Conservation (phyloP, 306 rosid species). For the Gillenia trifoliata region DNA sequence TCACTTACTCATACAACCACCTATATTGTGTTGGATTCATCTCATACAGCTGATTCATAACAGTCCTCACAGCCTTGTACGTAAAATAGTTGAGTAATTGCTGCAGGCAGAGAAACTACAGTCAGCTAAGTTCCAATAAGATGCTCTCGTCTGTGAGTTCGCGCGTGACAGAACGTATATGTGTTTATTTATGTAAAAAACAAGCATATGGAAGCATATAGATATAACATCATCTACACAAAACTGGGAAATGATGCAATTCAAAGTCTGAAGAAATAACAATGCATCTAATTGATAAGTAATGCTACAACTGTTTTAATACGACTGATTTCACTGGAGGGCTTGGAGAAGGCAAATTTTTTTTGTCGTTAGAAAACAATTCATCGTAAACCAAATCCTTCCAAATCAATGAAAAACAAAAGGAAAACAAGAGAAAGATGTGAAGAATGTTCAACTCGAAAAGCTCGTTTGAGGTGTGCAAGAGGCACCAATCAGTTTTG, state of each 20-base stretch:
- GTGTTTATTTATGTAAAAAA: neutral
- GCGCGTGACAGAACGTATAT: neutral
- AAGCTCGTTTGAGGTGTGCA: neutral
- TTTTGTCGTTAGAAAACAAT: no score
- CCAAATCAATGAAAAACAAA: no score
- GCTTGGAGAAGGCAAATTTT: no score
- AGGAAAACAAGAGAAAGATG: no score
- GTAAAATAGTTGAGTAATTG: slow-evolving; percentile 94
- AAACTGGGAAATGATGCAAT: neutral
- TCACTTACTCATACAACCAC: slow-evolving; percentile 88
- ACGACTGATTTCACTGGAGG: no score
- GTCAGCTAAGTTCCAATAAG: slow-evolving; percentile 26
- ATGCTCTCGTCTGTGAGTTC: neutral
- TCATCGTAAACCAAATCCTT: no score
- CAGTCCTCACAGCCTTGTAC: slow-evolving; percentile 92
- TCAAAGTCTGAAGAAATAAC: neutral
- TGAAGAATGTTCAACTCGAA: no score
- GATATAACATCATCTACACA: neutral
- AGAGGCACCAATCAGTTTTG: neutral
- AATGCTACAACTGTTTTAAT: neutral
- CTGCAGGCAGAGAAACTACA: slow-evolving; percentile 44
- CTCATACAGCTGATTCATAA: slow-evolving; percentile 83
- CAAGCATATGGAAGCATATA: neutral
- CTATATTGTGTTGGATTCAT: slow-evolving; percentile 89
- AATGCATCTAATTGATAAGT: neutral